Conservation (phyloP, 805 yeast genomes). For the Phaffomyces opuntiae region DNA sequence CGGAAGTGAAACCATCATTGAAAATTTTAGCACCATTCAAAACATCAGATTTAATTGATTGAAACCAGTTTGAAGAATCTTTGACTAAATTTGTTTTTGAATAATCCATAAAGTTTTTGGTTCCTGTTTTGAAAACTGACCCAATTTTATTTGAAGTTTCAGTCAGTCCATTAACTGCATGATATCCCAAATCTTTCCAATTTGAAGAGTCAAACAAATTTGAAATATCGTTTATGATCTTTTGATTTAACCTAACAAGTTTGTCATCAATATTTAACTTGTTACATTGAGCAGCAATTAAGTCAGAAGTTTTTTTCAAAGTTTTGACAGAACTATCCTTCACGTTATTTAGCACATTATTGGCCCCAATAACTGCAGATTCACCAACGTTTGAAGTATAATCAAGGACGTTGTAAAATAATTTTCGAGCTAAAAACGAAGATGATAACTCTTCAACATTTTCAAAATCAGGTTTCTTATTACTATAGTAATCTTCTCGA, state of each 20-base stretch:
- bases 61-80: too few relatives aligned
- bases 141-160: neutral
- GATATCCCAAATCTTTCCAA: neutral
- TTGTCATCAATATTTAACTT: neutral
- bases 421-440: slow-evolving; percentile 9
- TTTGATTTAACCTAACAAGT: neutral
- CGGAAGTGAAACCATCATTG: too few relatives aligned
- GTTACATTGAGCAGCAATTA: too few relatives aligned
- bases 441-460: slow-evolving; percentile 6
- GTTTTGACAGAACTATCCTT: neutral
- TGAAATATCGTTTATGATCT: neutral
- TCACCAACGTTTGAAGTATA: slow-evolving; percentile 2
- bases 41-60: too few relatives aligned
- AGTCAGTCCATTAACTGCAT: neutral
- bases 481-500: neutral
- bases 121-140: too few relatives aligned
- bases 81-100: too few relatives aligned
- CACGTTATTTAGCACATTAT: neutral
- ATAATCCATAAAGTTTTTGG: too few relatives aligned
- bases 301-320: neutral
- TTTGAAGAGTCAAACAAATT: neutral
- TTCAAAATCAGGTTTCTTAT: neutral
- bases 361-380: neutral
- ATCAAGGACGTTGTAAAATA: slow-evolving; percentile 5
- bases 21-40: too few relatives aligned